Evolutionary conservation across 73 alveolate species (phyloP).

Genomic region (Paramecium pentaurelia): DNA sequence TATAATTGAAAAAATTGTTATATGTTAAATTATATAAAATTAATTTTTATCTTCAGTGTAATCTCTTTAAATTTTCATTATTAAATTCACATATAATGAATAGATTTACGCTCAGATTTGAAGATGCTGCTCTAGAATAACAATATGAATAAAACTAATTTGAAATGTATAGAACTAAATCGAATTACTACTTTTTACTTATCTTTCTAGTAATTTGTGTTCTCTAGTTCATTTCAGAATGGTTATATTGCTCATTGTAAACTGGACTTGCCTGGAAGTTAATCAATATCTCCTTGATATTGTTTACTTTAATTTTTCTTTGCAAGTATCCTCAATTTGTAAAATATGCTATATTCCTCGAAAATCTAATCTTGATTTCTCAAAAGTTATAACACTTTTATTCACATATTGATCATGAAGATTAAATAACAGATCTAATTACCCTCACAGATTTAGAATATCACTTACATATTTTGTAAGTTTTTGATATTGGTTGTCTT

Average conservation of each 20-base stretch:
- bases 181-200: not conserved
- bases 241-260: not conserved
- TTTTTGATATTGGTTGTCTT: not conserved
- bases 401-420: not conserved
- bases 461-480: not conserved
- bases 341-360: not conserved
- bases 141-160: not conserved
- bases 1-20: not conserved
- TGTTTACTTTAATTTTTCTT: not conserved
- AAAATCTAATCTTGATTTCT: not conserved
- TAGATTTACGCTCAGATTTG: not conserved
- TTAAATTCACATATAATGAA: not conserved
- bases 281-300: not conserved
- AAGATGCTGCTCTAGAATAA: not conserved
- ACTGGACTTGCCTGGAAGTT: not conserved
- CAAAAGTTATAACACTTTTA: not conserved
- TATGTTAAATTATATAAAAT: not conserved
- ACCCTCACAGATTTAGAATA: not conserved
- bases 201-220: not conserved
- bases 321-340: not conserved
- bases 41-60: not conserved
- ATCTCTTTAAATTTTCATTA: not conserved
- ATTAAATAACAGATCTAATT: not conserved
- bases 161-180: not conserved
- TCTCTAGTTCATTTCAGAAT: not conserved